phyloP scores from a whole-genome alignment of 805 yeast species.

The Pichia phayaonensis region DNA sequence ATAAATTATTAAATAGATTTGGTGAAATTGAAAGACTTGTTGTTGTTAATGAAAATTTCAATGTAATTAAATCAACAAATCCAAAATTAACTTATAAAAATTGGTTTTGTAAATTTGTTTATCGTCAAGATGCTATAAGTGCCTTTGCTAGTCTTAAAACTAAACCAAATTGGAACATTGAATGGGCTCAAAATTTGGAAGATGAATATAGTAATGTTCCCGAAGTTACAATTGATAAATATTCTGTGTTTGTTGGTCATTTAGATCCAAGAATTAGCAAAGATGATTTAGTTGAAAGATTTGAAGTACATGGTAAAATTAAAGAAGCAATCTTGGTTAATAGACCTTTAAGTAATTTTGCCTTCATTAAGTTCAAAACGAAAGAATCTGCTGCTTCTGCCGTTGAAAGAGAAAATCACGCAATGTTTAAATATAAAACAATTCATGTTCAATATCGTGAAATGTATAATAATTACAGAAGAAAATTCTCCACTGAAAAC shows the following conservation, averaged over 20 bases:
- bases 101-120: constrained; percentile 76
- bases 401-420: constrained; percentile 77
- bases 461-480: constrained; percentile 34
- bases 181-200: constrained; percentile 84
- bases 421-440: constrained; percentile 62
- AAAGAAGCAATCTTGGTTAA: constrained; percentile 47
- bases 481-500: constrained; percentile 21
- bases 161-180: constrained; percentile 49
- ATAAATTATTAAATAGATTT: constrained; percentile 36
- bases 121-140: constrained; percentile 80
- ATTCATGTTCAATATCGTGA: constrained; percentile 84
- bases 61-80: constrained; percentile 11
- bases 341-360: constrained; percentile 51
- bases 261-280: constrained; percentile 48
- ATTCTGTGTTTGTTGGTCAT: constrained; percentile 75
- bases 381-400: constrained; percentile 81
- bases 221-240: constrained; percentile 51
- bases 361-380: constrained; percentile 58
- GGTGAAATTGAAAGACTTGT: constrained; percentile 74
- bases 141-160: constrained; percentile 67
- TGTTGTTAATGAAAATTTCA: constrained; percentile 31
- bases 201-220: constrained; percentile 30
- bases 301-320: constrained; percentile 61
- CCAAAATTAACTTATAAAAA: constrained; percentile 12
- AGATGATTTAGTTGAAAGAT: constrained; percentile 49